Percentiles rank a stretch among this genome's conserved stretches.
phyloP scores from a whole-genome alignment of 495 filamentous ascomycete genomes.

The Talaromyces wortmannii region DNA sequence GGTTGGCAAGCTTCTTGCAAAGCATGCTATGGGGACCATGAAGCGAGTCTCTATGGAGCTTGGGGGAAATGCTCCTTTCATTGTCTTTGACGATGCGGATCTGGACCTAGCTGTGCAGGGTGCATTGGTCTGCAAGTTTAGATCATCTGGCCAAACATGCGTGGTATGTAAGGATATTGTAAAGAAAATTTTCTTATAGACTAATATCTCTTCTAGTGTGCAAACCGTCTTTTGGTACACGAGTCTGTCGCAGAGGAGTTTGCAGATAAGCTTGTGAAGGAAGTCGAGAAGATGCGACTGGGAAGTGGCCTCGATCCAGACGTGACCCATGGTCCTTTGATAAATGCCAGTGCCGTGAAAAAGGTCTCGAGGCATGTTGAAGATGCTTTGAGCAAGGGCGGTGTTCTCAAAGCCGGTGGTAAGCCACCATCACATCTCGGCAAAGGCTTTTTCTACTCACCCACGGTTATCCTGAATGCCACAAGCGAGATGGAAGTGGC shows the following conservation, averaged over 20 bases:
- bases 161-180: slow-evolving; percentile 71
- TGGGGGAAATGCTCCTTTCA: slow-evolving; percentile 88
- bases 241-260: slow-evolving; percentile 74
- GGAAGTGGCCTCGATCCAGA: slow-evolving; percentile 66
- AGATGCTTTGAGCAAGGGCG: slow-evolving; percentile 72
- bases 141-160: slow-evolving; percentile 82
- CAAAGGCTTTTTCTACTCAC: slow-evolving; percentile 62
- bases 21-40: slow-evolving; percentile 54
- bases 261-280: slow-evolving; percentile 58
- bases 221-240: slow-evolving; percentile 82
- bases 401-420: slow-evolving; percentile 63
- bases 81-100: slow-evolving; percentile 83
- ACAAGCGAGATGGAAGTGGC: slow-evolving; percentile 48
- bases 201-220: slow-evolving; percentile 45
- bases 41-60: slow-evolving; percentile 85
- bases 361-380: slow-evolving; percentile 76
- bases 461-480: slow-evolving; percentile 61
- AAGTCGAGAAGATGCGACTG: slow-evolving; percentile 69
- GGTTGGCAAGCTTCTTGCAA: slow-evolving; percentile 17
- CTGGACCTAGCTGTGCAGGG: slow-evolving; percentile 70
- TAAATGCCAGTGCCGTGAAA: slow-evolving; percentile 63
- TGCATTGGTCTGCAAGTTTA: slow-evolving; percentile 75
- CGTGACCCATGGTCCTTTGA: slow-evolving; percentile 76
- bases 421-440: slow-evolving; percentile 54
- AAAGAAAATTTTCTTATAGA: too few species aligned